A percentile compares a stretch with the other conserved stretches of the same genome.
Conservation (phyloP, 2,329 filamentous ascomycete genomes). For the Hypoxylon sp. region DNA sequence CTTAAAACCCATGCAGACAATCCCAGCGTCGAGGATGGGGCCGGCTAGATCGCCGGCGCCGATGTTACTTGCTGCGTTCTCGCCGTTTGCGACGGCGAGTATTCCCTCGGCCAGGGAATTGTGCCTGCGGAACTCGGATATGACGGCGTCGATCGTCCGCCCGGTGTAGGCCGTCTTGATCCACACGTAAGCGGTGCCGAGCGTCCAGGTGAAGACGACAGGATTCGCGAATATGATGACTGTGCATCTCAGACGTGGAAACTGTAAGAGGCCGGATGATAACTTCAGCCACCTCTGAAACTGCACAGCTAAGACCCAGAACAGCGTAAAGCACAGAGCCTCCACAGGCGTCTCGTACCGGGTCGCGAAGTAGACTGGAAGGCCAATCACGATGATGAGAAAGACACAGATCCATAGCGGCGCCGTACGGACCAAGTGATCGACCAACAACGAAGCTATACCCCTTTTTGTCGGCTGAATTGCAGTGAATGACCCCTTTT, state of each 20-base stretch:
- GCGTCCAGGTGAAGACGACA: slow-evolving; percentile 39
- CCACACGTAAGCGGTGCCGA: slow-evolving; percentile 45
- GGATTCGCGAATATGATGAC: slow-evolving; percentile 43
- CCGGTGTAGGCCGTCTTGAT: slow-evolving; percentile 37
- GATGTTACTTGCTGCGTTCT: slow-evolving; percentile 30
- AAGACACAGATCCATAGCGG: slow-evolving; percentile 43
- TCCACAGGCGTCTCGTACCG: slow-evolving; percentile 42
- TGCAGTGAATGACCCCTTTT: slow-evolving; percentile 28
- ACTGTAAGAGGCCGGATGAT: slow-evolving; percentile 28
- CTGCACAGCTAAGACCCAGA: slow-evolving; percentile 43
- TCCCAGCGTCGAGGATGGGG: slow-evolving; percentile 44
- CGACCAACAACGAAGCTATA: slow-evolving; percentile 15
- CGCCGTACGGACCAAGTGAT: slow-evolving; percentile 37
- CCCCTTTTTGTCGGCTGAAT: slow-evolving; percentile 5
- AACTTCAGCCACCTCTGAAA: slow-evolving; percentile 39
- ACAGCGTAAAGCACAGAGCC: slow-evolving; percentile 38
- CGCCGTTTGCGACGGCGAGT: slow-evolving; percentile 22
- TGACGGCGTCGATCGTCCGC: slow-evolving; percentile 30
- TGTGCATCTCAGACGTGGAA: slow-evolving; percentile 25
- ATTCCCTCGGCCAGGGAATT: slow-evolving; percentile 39
- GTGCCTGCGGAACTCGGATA: slow-evolving; percentile 40
- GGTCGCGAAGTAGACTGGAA: slow-evolving; percentile 40
- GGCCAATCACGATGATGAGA: slow-evolving; percentile 37
- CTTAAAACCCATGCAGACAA: slow-evolving; percentile 46
- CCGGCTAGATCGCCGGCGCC: slow-evolving; percentile 44